phyloP scores from a whole-genome alignment of 2,329 filamentous ascomycete species.

The Tympanopsis confertula region DNA sequence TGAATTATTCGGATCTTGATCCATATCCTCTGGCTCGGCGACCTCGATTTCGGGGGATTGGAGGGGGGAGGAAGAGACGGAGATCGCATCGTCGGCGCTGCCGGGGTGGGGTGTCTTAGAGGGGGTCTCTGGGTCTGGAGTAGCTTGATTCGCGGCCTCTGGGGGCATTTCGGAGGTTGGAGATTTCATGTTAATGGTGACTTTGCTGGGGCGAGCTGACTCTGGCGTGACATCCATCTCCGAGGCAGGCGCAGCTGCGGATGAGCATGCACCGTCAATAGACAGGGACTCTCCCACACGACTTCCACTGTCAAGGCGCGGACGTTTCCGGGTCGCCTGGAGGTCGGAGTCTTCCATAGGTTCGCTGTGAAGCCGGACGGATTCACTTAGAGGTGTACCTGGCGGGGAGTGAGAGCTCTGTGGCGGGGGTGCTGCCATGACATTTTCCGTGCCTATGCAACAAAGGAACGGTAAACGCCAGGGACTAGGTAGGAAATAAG shows the following conservation, averaged over 20 bases:
- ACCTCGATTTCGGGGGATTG: slow-evolving; percentile 34
- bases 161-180: not conserved
- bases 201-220: not conserved
- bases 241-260: slow-evolving; percentile 5
- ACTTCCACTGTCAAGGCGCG: slow-evolving; percentile 30
- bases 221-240: slow-evolving; percentile 5
- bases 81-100: slow-evolving; percentile 19
- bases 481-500: too few relatives aligned
- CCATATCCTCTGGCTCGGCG: slow-evolving; percentile 32
- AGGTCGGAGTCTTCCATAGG: slow-evolving; percentile 23
- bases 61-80: slow-evolving; percentile 26
- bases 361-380: slow-evolving; percentile 14
- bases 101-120: slow-evolving; percentile 3
- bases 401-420: slow-evolving; percentile 27
- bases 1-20: slow-evolving; percentile 28
- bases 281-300: slow-evolving; percentile 19
- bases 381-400: slow-evolving; percentile 14
- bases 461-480: too few relatives aligned
- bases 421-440: slow-evolving; percentile 30
- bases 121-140: not conserved
- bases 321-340: slow-evolving; percentile 23
- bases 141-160: too few relatives aligned
- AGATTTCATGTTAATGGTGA: not conserved
- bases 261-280: slow-evolving; percentile 10
- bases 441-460: slow-evolving; percentile 27